Percentiles rank a stretch among this genome's conserved stretches.
Evolutionary conservation across 495 filamentous ascomycete genomes (phyloP).

Genomic region (Lepidopterella palustris): DNA sequence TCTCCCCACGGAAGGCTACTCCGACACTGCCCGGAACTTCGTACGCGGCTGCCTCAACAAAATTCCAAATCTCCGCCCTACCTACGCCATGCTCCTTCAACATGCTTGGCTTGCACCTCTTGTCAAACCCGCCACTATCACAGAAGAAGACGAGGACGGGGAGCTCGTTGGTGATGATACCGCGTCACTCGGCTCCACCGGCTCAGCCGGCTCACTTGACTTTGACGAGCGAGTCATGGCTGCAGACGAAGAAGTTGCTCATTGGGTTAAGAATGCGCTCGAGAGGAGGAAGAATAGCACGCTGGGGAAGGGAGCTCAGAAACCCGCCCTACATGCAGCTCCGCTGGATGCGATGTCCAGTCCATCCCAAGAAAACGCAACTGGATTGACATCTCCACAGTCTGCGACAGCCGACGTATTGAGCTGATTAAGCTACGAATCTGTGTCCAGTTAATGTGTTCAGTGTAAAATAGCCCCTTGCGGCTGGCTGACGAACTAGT

Average conservation of each 20-base stretch:
- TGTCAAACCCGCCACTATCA: slow-evolving; percentile 74
- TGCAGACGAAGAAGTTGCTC: slow-evolving; percentile 71
- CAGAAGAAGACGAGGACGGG: slow-evolving; percentile 59
- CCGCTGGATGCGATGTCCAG: slow-evolving; percentile 39
- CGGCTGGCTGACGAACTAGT: no score
- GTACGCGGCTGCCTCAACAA: slow-evolving; percentile 88
- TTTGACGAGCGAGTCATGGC: slow-evolving; percentile 18
- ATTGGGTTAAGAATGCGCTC: slow-evolving; percentile 69
- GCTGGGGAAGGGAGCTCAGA: slow-evolving; percentile 32
- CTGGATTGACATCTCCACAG: background rate
- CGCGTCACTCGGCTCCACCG: background rate
- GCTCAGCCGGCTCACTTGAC: background rate
- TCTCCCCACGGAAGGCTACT: slow-evolving; percentile 70
- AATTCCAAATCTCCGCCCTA: slow-evolving; percentile 79
- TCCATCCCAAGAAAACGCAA: slow-evolving; percentile 18
- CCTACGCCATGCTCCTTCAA: slow-evolving; percentile 78
- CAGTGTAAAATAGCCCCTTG: background rate
- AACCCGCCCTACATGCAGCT: slow-evolving; percentile 42
- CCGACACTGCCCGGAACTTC: slow-evolving; percentile 75
- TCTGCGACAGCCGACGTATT: background rate
- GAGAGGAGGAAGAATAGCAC: slow-evolving; percentile 35
- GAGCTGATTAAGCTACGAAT: background rate
- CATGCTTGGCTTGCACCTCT: slow-evolving; percentile 83
- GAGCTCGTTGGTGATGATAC: slow-evolving; percentile 14
- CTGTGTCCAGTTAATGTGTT: background rate